These are phyloP conservation scores for Xylaria digitata DNA, from an alignment of 2,329 filamentous ascomycete species.

Conservation along the genomic window DNA sequence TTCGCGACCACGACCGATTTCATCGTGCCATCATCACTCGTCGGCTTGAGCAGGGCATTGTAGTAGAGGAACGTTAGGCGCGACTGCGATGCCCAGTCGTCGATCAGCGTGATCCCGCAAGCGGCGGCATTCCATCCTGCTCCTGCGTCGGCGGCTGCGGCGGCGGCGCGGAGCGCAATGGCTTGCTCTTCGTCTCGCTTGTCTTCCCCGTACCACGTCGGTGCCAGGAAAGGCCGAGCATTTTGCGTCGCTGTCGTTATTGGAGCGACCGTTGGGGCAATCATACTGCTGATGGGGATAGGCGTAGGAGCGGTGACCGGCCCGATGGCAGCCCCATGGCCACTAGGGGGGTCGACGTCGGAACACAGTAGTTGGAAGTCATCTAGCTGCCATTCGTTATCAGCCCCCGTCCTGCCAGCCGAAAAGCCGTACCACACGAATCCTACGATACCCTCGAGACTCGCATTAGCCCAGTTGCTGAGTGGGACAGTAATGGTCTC, in stretches of 20 bases:
- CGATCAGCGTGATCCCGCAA: constrained; percentile 61
- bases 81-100: constrained; percentile 72
- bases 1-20: constrained; percentile 64
- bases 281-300: not conserved
- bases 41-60: constrained; percentile 66
- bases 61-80: constrained; percentile 70
- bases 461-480: constrained; percentile 59
- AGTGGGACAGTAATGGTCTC: constrained; percentile 64
- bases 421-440: constrained; percentile 55
- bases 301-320: not conserved
- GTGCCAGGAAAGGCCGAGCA: not conserved
- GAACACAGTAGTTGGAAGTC: constrained; percentile 59
- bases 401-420: constrained; percentile 44
- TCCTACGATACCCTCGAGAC: constrained; percentile 59
- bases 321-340: constrained; percentile 24
- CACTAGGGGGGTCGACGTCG: constrained; percentile 35
- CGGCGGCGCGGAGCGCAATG: constrained; percentile 30
- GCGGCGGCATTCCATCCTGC: constrained; percentile 11
- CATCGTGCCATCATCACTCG: constrained; percentile 69
- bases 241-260: no score
- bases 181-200: constrained; percentile 25
- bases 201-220: not conserved
- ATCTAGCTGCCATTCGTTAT: constrained; percentile 62
- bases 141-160: not conserved
- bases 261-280: constrained; percentile 2